Base-by-base conservation (phyloP, 148 eudicot species). In the Nyssa sinensis region DNA sequence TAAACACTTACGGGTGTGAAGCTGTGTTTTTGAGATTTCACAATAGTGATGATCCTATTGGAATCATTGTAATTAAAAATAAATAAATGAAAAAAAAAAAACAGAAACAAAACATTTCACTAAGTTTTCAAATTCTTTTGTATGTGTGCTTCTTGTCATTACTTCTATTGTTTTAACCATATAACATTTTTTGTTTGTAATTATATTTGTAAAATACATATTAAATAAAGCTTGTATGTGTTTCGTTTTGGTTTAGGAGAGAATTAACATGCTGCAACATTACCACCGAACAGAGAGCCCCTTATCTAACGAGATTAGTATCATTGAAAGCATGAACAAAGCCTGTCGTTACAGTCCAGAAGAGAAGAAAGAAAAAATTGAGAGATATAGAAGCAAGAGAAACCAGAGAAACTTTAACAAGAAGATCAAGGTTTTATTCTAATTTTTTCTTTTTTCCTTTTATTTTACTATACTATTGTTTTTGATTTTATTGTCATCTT, bases 321-420 rank as follows among this genome's bases (percentile, higher is more conserved):
- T 92, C 55, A 84, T 92, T 31, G 90, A 93, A 78, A 81, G 96
- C 57, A 93, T 91, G 93, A 69, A 69, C 62, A 90, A 85, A 80
- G 94, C 98, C 28, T 81, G 86, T 69, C 83, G 82, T 17, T 95
- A 93, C 77, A 89, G 85, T 72, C 97, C 99, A 21, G 90, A 95
- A 68, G 98, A 93, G 80, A 95, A 89, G 72, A 88, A 72, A 65
- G 98, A 95, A 74, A 86, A 89, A 71, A 93, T 95, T 57, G 97
- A 92, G 80, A 84, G 91, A 75, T 95, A 95, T 53, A 84, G 91
- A 64, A 93, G 62, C 87, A 95, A 95, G 86, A 86, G 93, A 75
- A 95, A 67, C 80, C 94, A 81, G 30, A 87, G 99, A 75, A 95
- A 95, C 72, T 95, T 90, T 83, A 91, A 83, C 88, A 95, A 95